Conservation (phyloP, 495 filamentous ascomycete species). For the Cercophora sp. region DNA sequence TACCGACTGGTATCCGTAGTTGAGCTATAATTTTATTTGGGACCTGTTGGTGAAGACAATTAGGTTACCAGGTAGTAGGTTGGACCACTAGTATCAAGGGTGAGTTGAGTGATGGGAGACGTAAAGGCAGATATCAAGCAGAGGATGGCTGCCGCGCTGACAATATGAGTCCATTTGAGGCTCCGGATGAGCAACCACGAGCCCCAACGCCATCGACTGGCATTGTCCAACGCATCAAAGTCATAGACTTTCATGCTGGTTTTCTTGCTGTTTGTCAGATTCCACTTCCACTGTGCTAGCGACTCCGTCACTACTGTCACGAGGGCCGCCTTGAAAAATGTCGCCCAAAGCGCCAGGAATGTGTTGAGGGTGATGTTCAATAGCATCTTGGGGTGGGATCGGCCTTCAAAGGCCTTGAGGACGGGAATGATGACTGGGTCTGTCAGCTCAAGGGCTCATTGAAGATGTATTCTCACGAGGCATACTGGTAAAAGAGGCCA, state of each 20-base stretch:
- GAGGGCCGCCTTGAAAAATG: conserved; percentile 39
- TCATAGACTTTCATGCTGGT: conserved; percentile 26
- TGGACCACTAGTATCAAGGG: too few relatives aligned
- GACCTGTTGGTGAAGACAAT: too few relatives aligned
- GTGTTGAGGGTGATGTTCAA: conserved; percentile 23
- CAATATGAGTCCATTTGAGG: conserved; percentile 10
- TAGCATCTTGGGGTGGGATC: conserved; percentile 11
- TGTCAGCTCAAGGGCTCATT: too few relatives aligned
- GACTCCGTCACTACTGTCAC: conserved; percentile 35
- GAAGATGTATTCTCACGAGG: neutral
- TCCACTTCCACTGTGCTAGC: conserved; percentile 45
- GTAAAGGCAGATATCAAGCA: too few relatives aligned
- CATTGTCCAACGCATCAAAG: conserved; percentile 41
- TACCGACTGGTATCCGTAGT: too few relatives aligned
- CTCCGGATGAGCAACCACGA: conserved; percentile 8
- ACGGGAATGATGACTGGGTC: conserved; percentile 13
- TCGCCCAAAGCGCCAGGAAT: conserved; percentile 29
- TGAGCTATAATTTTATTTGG: too few relatives aligned
- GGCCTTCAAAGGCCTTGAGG: conserved; percentile 8
- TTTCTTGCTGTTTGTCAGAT: conserved; percentile 11
- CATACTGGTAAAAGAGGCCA: neutral
- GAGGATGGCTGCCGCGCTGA: conserved; percentile 2
- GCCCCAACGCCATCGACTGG: conserved; percentile 21
- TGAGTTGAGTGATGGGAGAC: too few relatives aligned
- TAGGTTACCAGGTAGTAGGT: too few relatives aligned